These are phyloP conservation scores for Trapa incisa DNA, from an alignment of 345 rosid species.

Conservation along the genomic window DNA sequence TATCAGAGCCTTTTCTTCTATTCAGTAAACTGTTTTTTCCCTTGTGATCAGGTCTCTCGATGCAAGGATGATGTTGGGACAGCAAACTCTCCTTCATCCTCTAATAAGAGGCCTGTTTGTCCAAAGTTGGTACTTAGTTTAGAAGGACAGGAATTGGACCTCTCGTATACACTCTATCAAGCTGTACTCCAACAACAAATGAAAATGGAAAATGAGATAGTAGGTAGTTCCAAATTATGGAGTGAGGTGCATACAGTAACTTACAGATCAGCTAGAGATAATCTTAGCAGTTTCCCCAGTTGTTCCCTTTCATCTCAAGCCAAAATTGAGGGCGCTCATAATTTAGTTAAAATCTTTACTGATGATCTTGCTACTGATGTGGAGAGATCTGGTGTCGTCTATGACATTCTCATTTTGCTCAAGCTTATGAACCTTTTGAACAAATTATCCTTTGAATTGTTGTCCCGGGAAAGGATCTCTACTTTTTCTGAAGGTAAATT, in stretches of 20 bases:
- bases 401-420: conserved; percentile 58
- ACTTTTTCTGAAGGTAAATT: conserved; percentile 57
- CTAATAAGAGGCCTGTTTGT: conserved; percentile 16
- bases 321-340: conserved; percentile 14
- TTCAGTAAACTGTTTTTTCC: not conserved
- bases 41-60: conserved; percentile 9
- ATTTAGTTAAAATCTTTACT: conserved; percentile 41
- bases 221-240: conserved; percentile 40
- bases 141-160: conserved; percentile 52
- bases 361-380: conserved; percentile 36
- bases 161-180: conserved; percentile 53
- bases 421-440: conserved; percentile 69
- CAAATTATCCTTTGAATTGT: conserved; percentile 52
- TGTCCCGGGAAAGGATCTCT: conserved; percentile 41
- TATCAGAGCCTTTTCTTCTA: not conserved
- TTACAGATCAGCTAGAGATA: conserved; percentile 31
- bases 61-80: conserved; percentile 9
- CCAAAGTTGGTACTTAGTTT: conserved; percentile 52
- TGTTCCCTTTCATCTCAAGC: conserved; percentile 11
- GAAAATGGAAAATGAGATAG: conserved; percentile 38
- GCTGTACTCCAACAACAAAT: conserved; percentile 61
- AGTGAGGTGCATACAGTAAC: conserved; percentile 48
- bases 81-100: conserved; percentile 21
- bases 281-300: conserved; percentile 16
- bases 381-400: conserved; percentile 43